Evolutionary conservation across 2,329 filamentous ascomycete species (phyloP).

Genomic region (Ascochyta viciae-villosae): DNA sequence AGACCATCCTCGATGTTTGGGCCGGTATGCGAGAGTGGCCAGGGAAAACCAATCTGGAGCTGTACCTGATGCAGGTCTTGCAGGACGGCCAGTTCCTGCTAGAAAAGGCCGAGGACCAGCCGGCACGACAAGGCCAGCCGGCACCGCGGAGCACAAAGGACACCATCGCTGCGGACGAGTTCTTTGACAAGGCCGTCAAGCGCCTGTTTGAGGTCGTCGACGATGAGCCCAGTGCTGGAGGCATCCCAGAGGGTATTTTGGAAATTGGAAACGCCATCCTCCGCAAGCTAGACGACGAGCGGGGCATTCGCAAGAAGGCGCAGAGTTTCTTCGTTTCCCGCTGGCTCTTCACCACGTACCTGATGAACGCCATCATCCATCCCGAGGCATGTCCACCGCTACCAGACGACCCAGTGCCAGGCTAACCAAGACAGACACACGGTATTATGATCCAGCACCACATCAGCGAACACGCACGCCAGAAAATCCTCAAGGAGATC

Average conservation of each 20-base stretch:
- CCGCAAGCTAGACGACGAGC: slow-evolving; percentile 72
- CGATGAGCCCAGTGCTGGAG: slow-evolving; percentile 76
- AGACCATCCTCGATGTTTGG: slow-evolving; percentile 87
- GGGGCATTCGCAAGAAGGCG: slow-evolving; percentile 72
- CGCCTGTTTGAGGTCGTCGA: slow-evolving; percentile 86
- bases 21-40: slow-evolving; percentile 87
- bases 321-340: slow-evolving; percentile 85
- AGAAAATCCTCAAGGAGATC: slow-evolving; percentile 76
- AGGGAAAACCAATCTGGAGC: slow-evolving; percentile 86
- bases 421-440: slow-evolving; percentile 58
- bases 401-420: slow-evolving; percentile 13
- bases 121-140: slow-evolving; percentile 70
- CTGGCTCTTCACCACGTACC: slow-evolving; percentile 90
- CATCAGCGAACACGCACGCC: slow-evolving; percentile 87
- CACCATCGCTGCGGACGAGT: slow-evolving; percentile 82
- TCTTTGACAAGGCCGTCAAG: slow-evolving; percentile 82
- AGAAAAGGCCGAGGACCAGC: slow-evolving; percentile 82
- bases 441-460: slow-evolving; percentile 84
- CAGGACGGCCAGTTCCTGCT: slow-evolving; percentile 91
- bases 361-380: slow-evolving; percentile 83
- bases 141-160: slow-evolving; percentile 79
- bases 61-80: slow-evolving; percentile 92
- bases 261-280: slow-evolving; percentile 86
- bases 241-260: slow-evolving; percentile 84
- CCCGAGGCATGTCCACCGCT: slow-evolving; percentile 70